Base-by-base conservation (phyloP, 2,329 filamentous ascomycete genomes). In the Aspergillus alliaceus region DNA sequence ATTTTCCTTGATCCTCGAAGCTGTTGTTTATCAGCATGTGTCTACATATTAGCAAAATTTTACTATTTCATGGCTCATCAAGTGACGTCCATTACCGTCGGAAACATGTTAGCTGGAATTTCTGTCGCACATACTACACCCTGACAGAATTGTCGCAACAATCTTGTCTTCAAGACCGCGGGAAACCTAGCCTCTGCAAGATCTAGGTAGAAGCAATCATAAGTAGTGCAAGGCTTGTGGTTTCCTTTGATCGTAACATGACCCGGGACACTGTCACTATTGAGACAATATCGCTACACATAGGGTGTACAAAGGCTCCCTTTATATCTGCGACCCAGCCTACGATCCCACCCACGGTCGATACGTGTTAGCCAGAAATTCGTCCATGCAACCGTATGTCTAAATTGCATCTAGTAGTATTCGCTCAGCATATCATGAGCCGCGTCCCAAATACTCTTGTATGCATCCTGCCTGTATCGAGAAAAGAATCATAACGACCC, bases 11-110 rank as follows among this genome's bases (percentile, higher is more conserved):
- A 53, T 53, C 27, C 18, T 44, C 37, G 9, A 44, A 34, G 39
- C 40, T 32, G 31, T 22, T 34, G 20, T 35, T 25, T 14, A 15
- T 29, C 34, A 46, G 37, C 37, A 35, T 22, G 11, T 35, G 15
- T 52, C 49, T 47, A 54, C 51, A 54, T 54, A 42, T 46, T 53
- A 35, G 51, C 51, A 53, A 34, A 24, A 47, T 32, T 25, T 37
- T 7, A 9, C 32, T 4, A 22, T 18, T 37, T 24, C 24, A 44
- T 44, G 31, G 27, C 22, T 29, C 22, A 47, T 9, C 22, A 47
- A 20, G 32, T 25, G 8, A 53, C 9, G 18, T 8, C 14, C 5
- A 27, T 47, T 34, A 11, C 6, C 27, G 15, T 24, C 6, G 8
- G 11, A 25, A n/a, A 22, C 44, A 35, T 29, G n/a, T n/a, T n/a